phyloP scores from a whole-genome alignment of 768 basidiomycete genomes.

The Tephrocybe sp. region DNA sequence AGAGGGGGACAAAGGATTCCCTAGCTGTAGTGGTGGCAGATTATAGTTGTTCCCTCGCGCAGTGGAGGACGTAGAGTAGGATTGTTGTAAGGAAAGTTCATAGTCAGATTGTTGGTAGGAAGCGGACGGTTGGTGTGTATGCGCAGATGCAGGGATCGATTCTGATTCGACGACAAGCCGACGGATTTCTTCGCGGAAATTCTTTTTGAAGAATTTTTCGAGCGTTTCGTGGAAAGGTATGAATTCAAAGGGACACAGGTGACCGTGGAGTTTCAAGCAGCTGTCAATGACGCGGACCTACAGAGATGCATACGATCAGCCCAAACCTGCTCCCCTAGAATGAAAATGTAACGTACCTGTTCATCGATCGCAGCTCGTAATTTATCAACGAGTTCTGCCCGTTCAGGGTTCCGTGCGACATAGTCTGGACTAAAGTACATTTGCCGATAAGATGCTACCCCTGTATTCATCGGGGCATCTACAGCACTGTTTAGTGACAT shows the following conservation, averaged over 20 bases:
- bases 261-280: conserved; percentile 80
- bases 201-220: conserved; percentile 80
- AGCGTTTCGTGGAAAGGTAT: conserved; percentile 90
- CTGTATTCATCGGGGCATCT: conserved; percentile 77
- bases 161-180: conserved; percentile 60
- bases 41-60: conserved; percentile 38
- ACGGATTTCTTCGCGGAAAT: conserved; percentile 79
- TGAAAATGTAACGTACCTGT: conserved; percentile 48
- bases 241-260: conserved; percentile 84
- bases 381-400: conserved; percentile 68
- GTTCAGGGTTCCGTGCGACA: conserved; percentile 61
- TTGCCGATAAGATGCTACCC: conserved; percentile 73
- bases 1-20: conserved; percentile 44
- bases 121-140: conserved; percentile 34
- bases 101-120: conserved; percentile 47
- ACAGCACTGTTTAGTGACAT: conserved; percentile 88
- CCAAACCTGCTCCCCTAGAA: background rate
- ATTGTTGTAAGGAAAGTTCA: conserved; percentile 47
- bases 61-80: conserved; percentile 43
- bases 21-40: conserved; percentile 53
- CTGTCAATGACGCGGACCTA: conserved; percentile 80
- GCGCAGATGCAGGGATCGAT: conserved; percentile 36
- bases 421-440: conserved; percentile 76
- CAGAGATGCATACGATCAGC: background rate
- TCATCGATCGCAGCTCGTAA: conserved; percentile 76